phyloP scores from a whole-genome alignment of 2,329 filamentous ascomycete genomes.

The Pseudopithomyces maydicus region DNA sequence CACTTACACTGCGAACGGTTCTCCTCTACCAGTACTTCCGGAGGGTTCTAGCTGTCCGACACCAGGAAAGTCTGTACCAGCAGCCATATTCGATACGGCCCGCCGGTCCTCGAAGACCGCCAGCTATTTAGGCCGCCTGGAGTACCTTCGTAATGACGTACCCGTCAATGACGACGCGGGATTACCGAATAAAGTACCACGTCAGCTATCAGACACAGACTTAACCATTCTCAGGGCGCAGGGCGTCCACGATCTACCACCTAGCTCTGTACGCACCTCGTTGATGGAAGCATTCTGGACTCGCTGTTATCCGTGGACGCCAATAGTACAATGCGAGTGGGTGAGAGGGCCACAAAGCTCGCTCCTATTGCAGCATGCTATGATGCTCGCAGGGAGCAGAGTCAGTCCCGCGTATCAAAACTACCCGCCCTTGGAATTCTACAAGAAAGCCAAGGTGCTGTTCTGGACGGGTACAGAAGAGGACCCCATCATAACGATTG shows the following conservation, averaged over 20 bases:
- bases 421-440: slow-evolving; percentile 40
- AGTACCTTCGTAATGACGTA: slow-evolving; percentile 40
- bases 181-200: slow-evolving; percentile 32
- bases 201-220: slow-evolving; percentile 33
- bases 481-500: slow-evolving; percentile 48
- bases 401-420: slow-evolving; percentile 43
- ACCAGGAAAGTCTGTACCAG: slow-evolving; percentile 18
- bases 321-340: slow-evolving; percentile 47
- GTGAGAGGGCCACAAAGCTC: slow-evolving; percentile 31
- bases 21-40: slow-evolving; percentile 23
- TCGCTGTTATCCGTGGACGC: slow-evolving; percentile 50
- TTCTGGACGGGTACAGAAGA: slow-evolving; percentile 44
- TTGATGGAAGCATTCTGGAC: slow-evolving; percentile 48
- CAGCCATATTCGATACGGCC: slow-evolving; percentile 19
- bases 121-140: slow-evolving; percentile 40
- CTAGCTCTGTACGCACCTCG: slow-evolving; percentile 39
- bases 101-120: slow-evolving; percentile 27
- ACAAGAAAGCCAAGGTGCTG: slow-evolving; percentile 37
- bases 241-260: slow-evolving; percentile 34
- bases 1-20: slow-evolving; percentile 24
- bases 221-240: slow-evolving; percentile 35
- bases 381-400: slow-evolving; percentile 50
- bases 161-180: slow-evolving; percentile 40
- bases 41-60: slow-evolving; percentile 22
- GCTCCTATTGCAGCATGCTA: slow-evolving; percentile 42